Evolutionary conservation across 164 flowering plant genomes (phyloP).

Genomic region (Houttuynia cordata): DNA sequence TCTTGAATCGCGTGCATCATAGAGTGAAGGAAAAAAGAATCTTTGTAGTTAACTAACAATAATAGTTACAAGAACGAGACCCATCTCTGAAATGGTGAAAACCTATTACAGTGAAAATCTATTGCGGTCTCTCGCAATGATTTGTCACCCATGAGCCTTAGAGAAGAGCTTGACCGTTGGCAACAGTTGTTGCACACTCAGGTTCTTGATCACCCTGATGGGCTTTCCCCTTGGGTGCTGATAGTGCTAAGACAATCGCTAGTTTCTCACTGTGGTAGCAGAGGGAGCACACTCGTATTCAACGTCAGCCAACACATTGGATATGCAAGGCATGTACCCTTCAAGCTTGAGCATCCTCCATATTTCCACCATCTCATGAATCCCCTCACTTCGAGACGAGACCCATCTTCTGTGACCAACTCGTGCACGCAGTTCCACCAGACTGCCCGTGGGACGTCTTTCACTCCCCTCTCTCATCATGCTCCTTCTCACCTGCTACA

Average conservation of each 20-base stretch:
- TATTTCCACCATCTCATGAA: slow-evolving; percentile 21
- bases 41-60: slow-evolving; percentile 8
- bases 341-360: slow-evolving; percentile 15
- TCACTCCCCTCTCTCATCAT: slow-evolving; percentile 22
- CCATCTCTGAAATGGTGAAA: slow-evolving; percentile 29
- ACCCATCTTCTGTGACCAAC: slow-evolving; percentile 25
- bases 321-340: slow-evolving; percentile 19
- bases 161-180: slow-evolving; percentile 21
- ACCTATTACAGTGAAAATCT: too few species aligned
- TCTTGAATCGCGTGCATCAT: too few species aligned
- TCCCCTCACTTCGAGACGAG: slow-evolving; percentile 19
- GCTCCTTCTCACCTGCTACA: slow-evolving; percentile 14
- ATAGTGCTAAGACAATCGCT: slow-evolving; percentile 24
- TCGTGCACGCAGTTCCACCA: slow-evolving; percentile 23
- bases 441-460: slow-evolving; percentile 24
- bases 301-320: slow-evolving; percentile 24
- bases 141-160: slow-evolving; percentile 18
- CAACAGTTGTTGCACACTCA: slow-evolving; percentile 28
- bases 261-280: slow-evolving; percentile 29
- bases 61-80: slow-evolving; percentile 26
- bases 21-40: not conserved
- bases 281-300: slow-evolving; percentile 23
- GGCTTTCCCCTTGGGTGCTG: slow-evolving; percentile 12
- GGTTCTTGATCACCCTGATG: slow-evolving; percentile 24
- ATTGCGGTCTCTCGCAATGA: slow-evolving; percentile 24